Evolutionary conservation across 2,329 filamentous ascomycete species (phyloP).

Genomic region (Chaetomium olivaceum): DNA sequence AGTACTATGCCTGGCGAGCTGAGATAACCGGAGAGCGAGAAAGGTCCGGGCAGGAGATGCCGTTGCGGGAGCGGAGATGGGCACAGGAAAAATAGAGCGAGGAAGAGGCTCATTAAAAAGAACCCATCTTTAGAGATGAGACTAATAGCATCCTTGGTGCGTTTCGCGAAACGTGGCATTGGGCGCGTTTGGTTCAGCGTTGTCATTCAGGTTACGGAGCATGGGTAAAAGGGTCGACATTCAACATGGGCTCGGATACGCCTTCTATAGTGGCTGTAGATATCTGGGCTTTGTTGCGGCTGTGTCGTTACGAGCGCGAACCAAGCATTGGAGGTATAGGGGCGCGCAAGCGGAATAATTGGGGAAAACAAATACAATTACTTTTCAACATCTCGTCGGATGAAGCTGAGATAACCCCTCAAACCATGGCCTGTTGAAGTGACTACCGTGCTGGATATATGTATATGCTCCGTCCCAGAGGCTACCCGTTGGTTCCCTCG

Average conservation of each 20-base stretch:
- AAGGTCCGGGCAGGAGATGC: slow-evolving; percentile 57
- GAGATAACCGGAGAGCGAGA: slow-evolving; percentile 65
- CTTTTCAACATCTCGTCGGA: slow-evolving; percentile 23
- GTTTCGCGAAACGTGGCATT: background rate
- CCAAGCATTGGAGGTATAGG: slow-evolving; percentile 22
- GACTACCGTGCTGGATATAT: slow-evolving; percentile 9
- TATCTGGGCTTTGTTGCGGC: slow-evolving; percentile 14
- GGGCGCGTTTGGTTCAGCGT: slow-evolving; percentile 11
- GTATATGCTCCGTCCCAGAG: background rate
- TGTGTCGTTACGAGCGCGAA: background rate
- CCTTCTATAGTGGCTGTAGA: slow-evolving; percentile 10
- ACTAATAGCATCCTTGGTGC: background rate
- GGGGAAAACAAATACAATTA: slow-evolving; percentile 17
- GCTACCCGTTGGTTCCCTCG: background rate
- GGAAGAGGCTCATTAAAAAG: background rate
- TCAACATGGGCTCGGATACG: slow-evolving; percentile 33
- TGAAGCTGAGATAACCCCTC: background rate
- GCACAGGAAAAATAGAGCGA: slow-evolving; percentile 49
- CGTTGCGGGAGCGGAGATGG: slow-evolving; percentile 80
- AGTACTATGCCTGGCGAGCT: slow-evolving; percentile 91
- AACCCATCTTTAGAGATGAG: background rate
- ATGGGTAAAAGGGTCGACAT: slow-evolving; percentile 30
- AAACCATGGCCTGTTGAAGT: slow-evolving; percentile 3
- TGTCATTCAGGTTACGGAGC: slow-evolving; percentile 12
- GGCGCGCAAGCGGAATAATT: background rate